A percentile compares a stretch with the other conserved stretches of the same genome.
phyloP scores from a whole-genome alignment of 345 rosid genomes.

The Gossypioides kirkii region DNA sequence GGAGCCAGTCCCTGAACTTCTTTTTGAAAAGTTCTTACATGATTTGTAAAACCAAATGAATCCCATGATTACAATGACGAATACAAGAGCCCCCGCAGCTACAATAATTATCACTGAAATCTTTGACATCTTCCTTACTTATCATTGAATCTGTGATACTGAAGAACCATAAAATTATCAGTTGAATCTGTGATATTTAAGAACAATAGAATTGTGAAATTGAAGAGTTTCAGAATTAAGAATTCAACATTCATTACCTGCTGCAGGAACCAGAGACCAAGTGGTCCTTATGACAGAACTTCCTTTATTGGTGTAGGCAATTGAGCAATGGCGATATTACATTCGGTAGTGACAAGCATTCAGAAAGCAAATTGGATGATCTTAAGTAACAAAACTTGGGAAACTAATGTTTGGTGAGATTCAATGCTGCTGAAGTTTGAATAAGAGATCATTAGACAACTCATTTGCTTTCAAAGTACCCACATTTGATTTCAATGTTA shows the following conservation, averaged over 20 bases:
- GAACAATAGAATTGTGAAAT: conserved; percentile 10
- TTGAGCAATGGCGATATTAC: neutral
- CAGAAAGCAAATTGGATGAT: conserved; percentile 24
- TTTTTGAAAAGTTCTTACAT: conserved; percentile 22
- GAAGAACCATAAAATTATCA: conserved; percentile 13
- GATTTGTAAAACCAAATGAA: conserved; percentile 43
- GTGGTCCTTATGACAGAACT: conserved; percentile 8
- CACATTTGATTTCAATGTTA: conserved; percentile 22
- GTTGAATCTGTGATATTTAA: conserved; percentile 26
- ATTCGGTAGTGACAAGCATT: conserved; percentile 17
- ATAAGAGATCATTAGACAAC: conserved; percentile 28
- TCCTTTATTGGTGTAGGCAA: conserved; percentile 18
- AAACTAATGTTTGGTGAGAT: conserved; percentile 21
- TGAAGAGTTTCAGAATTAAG: conserved; percentile 10
- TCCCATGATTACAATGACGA: conserved; percentile 24
- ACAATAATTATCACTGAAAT: conserved; percentile 37
- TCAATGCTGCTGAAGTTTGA: conserved; percentile 21
- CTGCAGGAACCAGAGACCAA: conserved; percentile 16
- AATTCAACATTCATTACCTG: conserved; percentile 16
- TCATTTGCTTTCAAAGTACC: conserved; percentile 30
- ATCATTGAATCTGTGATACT: conserved; percentile 35
- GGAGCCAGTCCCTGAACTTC: conserved; percentile 52
- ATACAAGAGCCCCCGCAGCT: conserved; percentile 36
- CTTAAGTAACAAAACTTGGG: conserved; percentile 21
- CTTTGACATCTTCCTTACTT: conserved; percentile 35